Evolutionary conservation across 2,329 filamentous ascomycete genomes (phyloP).

Genomic region (Orbilia brochopaga): DNA sequence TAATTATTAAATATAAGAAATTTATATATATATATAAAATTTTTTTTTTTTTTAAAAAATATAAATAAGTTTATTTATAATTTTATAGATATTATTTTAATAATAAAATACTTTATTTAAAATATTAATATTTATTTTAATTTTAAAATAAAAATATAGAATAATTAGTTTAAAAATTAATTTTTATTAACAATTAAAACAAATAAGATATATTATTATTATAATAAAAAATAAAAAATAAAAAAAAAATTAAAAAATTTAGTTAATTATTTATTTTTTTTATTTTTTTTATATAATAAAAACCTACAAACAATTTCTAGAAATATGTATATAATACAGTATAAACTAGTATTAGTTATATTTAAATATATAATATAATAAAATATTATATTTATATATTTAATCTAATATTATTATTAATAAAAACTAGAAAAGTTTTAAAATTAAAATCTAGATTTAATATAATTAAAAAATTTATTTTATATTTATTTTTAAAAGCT

Average conservation of each 20-base stretch:
- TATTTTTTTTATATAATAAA: constrained; percentile 3
- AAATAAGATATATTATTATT: not conserved
- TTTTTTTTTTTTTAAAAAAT: not conserved
- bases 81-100: constrained; percentile 1
- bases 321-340: not conserved
- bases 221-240: not conserved
- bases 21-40: constrained; percentile 5
- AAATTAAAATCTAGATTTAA: not conserved
- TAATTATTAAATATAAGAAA: not conserved
- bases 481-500: not conserved
- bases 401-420: not conserved
- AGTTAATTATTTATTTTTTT: not conserved
- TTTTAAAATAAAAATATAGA: not conserved
- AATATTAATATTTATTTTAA: not conserved
- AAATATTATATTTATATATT: not conserved
- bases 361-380: not conserved
- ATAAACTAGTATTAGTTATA: not conserved
- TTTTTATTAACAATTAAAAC: no score
- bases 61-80: constrained; percentile 8
- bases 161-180: not conserved
- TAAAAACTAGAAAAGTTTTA: not conserved
- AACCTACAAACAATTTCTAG: not conserved
- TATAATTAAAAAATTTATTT: not conserved
- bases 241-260: not conserved
- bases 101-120: not conserved